Evolutionary conservation across 257 asterid genomes (phyloP).

Genomic region (Rhazya stricta): DNA sequence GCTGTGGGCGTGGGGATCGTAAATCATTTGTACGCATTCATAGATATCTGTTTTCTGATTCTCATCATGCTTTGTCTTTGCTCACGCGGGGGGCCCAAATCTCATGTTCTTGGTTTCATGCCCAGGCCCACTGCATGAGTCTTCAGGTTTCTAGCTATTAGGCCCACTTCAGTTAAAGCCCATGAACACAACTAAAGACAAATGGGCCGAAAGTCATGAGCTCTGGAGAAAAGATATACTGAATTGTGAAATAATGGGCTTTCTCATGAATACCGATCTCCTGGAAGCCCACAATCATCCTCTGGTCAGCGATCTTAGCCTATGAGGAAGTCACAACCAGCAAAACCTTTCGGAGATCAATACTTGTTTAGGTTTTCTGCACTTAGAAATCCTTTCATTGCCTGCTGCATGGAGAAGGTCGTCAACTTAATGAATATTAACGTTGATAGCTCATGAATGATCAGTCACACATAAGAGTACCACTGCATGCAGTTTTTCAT

Average conservation of each 20-base stretch:
- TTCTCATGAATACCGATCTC: no score
- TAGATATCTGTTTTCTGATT: not conserved
- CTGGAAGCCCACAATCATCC: not conserved
- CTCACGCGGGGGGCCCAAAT: slow-evolving; percentile 11
- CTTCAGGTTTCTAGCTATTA: not conserved
- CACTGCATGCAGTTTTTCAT: no score
- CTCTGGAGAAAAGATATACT: no score
- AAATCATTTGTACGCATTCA: not conserved
- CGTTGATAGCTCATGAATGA: not conserved
- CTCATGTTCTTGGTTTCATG: slow-evolving; percentile 1
- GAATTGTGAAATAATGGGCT: no score
- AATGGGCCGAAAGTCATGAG: no score
- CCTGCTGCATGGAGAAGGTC: not conserved
- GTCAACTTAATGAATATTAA: not conserved
- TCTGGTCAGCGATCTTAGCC: no score
- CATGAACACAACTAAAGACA: no score
- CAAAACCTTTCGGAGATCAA: no score
- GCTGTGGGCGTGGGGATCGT: slow-evolving; percentile 11
- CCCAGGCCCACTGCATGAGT: not conserved
- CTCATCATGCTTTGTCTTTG: not conserved
- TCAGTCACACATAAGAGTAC: no score
- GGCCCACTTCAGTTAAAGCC: no score
- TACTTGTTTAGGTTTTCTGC: not conserved
- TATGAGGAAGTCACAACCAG: no score
- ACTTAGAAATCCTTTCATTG: not conserved